phyloP scores from a whole-genome alignment of 108 stramenopile genomes.

The Chaetoceros muelleri region DNA sequence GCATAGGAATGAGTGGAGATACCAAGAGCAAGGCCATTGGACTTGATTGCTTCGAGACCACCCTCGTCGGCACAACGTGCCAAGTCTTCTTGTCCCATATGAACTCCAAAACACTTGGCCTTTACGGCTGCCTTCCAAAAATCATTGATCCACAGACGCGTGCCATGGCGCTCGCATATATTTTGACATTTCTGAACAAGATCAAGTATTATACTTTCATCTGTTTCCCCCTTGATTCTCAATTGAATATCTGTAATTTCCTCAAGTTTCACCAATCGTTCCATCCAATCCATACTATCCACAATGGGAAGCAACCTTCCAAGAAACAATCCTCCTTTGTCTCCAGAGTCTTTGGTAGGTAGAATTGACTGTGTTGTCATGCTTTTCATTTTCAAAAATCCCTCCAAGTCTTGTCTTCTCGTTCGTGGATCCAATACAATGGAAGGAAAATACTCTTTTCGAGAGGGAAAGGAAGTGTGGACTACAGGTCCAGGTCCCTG shows the following conservation, averaged over 20 bases:
- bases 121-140: conserved; percentile 72
- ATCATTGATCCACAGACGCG: conserved; percentile 90
- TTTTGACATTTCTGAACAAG: conserved; percentile 38
- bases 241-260: conserved; percentile 73
- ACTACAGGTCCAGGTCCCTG: conserved; percentile 75
- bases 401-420: background rate
- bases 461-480: conserved; percentile 65
- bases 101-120: conserved; percentile 79
- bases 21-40: conserved; percentile 61
- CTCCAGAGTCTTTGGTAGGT: background rate
- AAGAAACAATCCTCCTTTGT: conserved; percentile 18
- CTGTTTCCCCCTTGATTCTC: conserved; percentile 62
- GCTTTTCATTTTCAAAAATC: conserved; percentile 12
- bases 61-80: conserved; percentile 38
- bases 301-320: conserved; percentile 77
- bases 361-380: conserved; percentile 22
- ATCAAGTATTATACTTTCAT: conserved; percentile 32
- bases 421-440: conserved; percentile 26
- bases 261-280: conserved; percentile 22
- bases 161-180: conserved; percentile 39
- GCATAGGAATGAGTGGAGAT: conserved; percentile 87
- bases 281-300: conserved; percentile 58
- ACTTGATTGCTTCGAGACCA: conserved; percentile 36
- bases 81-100: conserved; percentile 91
- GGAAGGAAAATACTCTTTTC: conserved; percentile 46